These are phyloP conservation scores for Colletotrichum spinosum DNA, from an alignment of 2,329 filamentous ascomycete genomes.

Conservation along the genomic window DNA sequence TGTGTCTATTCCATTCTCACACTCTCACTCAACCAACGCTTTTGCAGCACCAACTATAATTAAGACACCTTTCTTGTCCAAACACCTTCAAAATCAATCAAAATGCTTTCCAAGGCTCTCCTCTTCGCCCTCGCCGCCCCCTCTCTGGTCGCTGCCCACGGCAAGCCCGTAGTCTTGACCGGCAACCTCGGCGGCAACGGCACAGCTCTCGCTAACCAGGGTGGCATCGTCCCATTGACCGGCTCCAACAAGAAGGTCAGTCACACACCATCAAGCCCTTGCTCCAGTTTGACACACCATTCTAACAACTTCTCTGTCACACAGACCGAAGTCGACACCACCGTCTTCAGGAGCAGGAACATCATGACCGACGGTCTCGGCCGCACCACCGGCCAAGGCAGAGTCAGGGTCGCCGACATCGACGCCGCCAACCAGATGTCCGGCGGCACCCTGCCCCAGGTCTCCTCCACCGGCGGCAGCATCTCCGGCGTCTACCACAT, in stretches of 20 bases:
- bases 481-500: conserved; percentile 52
- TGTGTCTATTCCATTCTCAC: neutral
- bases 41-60: neutral
- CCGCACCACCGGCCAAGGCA: conserved; percentile 48
- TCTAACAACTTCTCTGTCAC: neutral
- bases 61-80: neutral
- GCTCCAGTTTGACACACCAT: neutral
- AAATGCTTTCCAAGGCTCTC: conserved; percentile 39
- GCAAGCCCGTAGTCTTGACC: conserved; percentile 41
- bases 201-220: conserved; percentile 52
- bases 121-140: conserved; percentile 41
- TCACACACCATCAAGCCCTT: neutral
- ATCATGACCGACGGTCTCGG: conserved; percentile 53
- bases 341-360: conserved; percentile 52
- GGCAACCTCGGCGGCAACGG: conserved; percentile 53
- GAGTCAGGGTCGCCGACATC: conserved; percentile 50
- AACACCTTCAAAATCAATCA: conserved; percentile 23
- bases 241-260: conserved; percentile 50
- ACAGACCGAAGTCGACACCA: conserved; percentile 57
- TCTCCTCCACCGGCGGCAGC: conserved; percentile 47
- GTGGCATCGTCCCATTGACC: conserved; percentile 52
- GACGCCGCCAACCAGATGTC: conserved; percentile 49
- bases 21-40: neutral
- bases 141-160: conserved; percentile 45
- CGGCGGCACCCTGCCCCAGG: conserved; percentile 53